Evolutionary conservation across 768 basidiomycete species (phyloP), one percentile per base, ranked within the genome.

Genomic region (Phylloporus sp.): DNA sequence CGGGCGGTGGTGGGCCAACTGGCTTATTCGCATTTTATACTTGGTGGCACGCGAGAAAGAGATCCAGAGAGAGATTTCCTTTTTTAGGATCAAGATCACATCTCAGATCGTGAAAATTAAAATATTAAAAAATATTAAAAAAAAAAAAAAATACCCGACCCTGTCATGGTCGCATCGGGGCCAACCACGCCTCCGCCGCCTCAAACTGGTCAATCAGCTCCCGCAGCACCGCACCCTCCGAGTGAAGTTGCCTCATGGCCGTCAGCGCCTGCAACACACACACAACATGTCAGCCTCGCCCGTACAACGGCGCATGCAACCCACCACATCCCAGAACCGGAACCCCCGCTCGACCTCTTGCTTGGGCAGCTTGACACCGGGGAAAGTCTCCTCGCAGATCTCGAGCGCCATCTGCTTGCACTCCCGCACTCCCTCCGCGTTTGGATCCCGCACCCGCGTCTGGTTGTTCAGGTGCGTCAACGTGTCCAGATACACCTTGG

Each of bases 271-370:
- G 73, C 22, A 53, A 45, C n/a, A n/a, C n/a, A n/a, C n/a, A n/a
- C n/a, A n/a, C n/a, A n/a, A 26, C 70, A 60, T 59, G 63, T 65
- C 58, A 63, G 60, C 66, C 61, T 58, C 62, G 45, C 29, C 2
- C 44, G 8, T n/a, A 46, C 49, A 38, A 47, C 23, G 40, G 42
- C 49, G 61, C 52, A 32, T 42, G 34, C 45, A 47, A 82, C 93
- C 73, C 66, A 97, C 95, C 71, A 95, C 80, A 68, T 97, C 93
- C 95, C 95, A 99, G 78, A 98, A 99, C 63, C 95, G 78, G 78
- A 99, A 97, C 6, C 95, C 95, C 45, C 95, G 75, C 71, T 97
- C 93, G 52, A 99, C 88, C 77, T 98, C 95, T 54, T 74, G 74
- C 72, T 86, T 84, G 4, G 95, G 91, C 51, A 64, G 70, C 76